Evolutionary conservation across 352 stramenopile species (phyloP).

Genomic region (Aphanomyces cochlioides): DNA sequence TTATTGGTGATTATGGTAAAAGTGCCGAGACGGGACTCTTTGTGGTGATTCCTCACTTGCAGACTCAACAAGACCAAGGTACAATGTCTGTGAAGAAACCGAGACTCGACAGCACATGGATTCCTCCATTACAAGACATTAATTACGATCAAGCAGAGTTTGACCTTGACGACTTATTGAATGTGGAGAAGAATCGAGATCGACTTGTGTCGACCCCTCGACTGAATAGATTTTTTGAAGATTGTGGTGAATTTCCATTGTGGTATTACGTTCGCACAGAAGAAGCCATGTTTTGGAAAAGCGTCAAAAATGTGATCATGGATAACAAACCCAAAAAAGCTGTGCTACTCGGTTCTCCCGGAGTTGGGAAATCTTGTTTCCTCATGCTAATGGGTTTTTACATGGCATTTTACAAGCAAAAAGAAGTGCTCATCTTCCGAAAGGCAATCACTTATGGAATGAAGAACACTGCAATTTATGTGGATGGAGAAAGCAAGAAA

Average conservation of each 20-base stretch:
- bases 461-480: background rate
- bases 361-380: background rate
- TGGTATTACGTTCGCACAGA: background rate
- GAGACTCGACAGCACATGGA: no score
- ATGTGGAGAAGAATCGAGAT: background rate
- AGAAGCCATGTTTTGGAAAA: background rate
- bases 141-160: no score
- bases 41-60: no score
- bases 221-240: background rate
- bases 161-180: background rate
- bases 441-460: background rate
- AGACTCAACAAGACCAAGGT: no score
- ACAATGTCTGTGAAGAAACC: no score
- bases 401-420: background rate
- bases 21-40: background rate
- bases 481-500: background rate
- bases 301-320: background rate
- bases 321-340: background rate
- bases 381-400: background rate
- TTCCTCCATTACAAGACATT: no score
- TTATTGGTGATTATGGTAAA: background rate
- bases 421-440: background rate
- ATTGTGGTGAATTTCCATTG: background rate
- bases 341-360: background rate
- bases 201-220: background rate